Evolutionary conservation across 1,139 yeast species (phyloP).

Genomic region (Tardiomyces depauwii): DNA sequence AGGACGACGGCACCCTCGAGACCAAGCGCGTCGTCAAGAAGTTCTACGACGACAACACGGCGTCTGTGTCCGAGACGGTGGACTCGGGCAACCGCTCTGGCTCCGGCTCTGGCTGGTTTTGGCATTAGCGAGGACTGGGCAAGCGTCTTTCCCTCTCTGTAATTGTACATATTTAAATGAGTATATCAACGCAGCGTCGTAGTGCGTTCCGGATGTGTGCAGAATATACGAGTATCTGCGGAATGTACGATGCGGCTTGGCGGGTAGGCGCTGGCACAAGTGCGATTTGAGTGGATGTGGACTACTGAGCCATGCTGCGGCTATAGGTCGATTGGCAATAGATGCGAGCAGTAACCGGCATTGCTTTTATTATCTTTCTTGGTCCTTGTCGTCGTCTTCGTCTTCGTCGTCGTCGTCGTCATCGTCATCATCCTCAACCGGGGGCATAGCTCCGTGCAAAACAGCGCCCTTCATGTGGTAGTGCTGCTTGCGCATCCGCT

Average conservation of each 20-base stretch:
- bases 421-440: conserved; percentile 18
- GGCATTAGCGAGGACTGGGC: too few species aligned
- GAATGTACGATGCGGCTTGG: background rate
- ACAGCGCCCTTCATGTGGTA: conserved; percentile 58
- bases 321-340: too few species aligned
- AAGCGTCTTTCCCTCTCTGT: too few species aligned
- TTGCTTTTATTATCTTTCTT: too few species aligned
- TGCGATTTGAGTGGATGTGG: too few species aligned
- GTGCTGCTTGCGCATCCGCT: conserved; percentile 65
- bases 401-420: conserved; percentile 14
- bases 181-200: too few species aligned
- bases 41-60: conserved; percentile 58
- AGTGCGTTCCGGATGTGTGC: too few species aligned
- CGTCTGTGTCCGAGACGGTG: conserved; percentile 23
- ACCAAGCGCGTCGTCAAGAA: conserved; percentile 42
- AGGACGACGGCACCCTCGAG: conserved; percentile 45
- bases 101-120: conserved; percentile 15
- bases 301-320: too few species aligned
- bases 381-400: background rate
- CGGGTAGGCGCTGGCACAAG: too few species aligned
- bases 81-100: conserved; percentile 2
- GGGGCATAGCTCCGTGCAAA: conserved; percentile 14
- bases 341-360: too few species aligned
- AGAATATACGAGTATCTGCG: background rate
- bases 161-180: too few species aligned